Base-by-base conservation (phyloP, 345 rosid genomes). In the Pseudoturritis turrita region DNA sequence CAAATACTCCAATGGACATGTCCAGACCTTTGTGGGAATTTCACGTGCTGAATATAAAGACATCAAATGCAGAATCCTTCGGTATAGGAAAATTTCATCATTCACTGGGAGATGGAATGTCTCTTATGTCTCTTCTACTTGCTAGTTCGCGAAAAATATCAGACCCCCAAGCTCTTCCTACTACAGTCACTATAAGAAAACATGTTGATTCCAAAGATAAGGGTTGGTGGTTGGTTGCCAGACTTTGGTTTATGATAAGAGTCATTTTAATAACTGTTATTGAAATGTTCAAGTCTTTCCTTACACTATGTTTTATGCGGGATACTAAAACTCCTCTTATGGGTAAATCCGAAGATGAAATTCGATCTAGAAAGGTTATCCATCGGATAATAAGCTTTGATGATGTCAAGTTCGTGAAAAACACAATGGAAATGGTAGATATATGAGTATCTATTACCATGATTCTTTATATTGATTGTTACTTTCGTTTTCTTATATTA, bases 1-100 rank as follows among this genome's bases (percentile, higher is more conserved):
- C 89, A n/a, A 81, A 73, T 43, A 62, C 62, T 11, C 84, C 90
- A 6, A 19, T 91, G 68, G 87, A 89, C 70, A 12, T 54, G 49
- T 80, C 92, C 2, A 84, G 70, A 44, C 98, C 95, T 7, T 62
- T 88, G n/a, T 92, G 98, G 95, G 95, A 92, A 60, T 51, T 92
- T 15, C 98, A 89, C 74, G 10, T 92, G 44, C 82, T 87, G 3
- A 89, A 91, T 61, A 49, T 87, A 19, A 84, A 65, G 55, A 87
- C 88, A 6, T 78, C 82, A 1, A 88, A 86, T 22, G 90, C 96
- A 21, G 84, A 86, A 74, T 81, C 94, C 0, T 12, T 77, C 0
- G 61, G 52, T 17, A 53, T 88, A 37, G 64, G 80, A 4, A 56
- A 84, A 28, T 12, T 82, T 5, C 92, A 86, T 78, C 90, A 89